These are phyloP conservation scores for Eragrostis nindensis DNA, from an alignment of 176 grass and related monocot genomes.

Conservation along the genomic window DNA sequence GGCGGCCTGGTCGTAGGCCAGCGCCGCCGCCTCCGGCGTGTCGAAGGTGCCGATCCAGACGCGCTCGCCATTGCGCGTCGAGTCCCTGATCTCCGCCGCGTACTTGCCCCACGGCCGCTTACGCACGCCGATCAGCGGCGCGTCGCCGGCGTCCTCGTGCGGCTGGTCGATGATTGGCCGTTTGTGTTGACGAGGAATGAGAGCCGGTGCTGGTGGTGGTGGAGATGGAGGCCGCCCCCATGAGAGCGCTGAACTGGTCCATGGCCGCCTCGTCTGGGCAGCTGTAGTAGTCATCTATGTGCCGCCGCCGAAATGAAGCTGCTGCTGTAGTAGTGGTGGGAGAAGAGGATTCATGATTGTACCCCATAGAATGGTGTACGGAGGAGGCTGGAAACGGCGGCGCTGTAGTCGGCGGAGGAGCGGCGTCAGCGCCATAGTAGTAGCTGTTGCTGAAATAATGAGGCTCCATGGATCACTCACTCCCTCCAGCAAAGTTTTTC, in stretches of 20 bases:
- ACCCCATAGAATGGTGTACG: neutral
- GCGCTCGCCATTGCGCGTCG: conserved; percentile 51
- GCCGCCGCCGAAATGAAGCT: conserved; percentile 1
- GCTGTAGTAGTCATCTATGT: neutral
- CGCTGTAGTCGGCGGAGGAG: too few species aligned
- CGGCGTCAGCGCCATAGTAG: conserved; percentile 9
- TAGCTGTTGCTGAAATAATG: conserved; percentile 29
- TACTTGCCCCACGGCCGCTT: conserved; percentile 97
- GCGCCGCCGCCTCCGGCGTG: conserved; percentile 54
- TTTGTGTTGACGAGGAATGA: conserved; percentile 13
- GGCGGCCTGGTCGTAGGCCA: conserved; percentile 70
- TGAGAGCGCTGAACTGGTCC: conserved; percentile 20
- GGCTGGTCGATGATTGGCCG: neutral
- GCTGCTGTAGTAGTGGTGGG: neutral
- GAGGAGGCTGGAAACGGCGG: neutral
- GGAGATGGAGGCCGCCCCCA: neutral
- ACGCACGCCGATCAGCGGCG: conserved; percentile 64
- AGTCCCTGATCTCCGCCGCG: conserved; percentile 94
- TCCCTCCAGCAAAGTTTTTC: neutral
- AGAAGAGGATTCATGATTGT: neutral
- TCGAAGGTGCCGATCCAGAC: conserved; percentile 75
- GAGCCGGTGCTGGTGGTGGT: neutral
- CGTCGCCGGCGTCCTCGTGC: neutral
- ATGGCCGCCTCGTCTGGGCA: neutral
- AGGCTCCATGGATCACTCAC: neutral